phyloP scores from a whole-genome alignment of 345 rosid species.

The Mangifera indica region DNA sequence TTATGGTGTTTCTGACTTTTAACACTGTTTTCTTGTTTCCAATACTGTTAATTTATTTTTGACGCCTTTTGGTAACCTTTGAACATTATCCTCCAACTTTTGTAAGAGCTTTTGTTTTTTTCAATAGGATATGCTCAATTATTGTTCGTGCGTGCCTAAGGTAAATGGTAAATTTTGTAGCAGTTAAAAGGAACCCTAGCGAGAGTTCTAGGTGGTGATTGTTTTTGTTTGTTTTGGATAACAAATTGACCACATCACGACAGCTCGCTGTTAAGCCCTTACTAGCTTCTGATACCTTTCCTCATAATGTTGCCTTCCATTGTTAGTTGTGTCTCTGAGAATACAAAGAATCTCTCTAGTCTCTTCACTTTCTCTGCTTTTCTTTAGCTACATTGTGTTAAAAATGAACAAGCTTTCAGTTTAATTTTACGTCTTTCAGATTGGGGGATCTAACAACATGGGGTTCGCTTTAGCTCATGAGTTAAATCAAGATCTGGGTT shows the following conservation, averaged over 20 bases:
- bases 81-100: too few relatives aligned
- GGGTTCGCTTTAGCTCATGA: slow-evolving; percentile 28
- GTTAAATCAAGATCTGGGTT: slow-evolving; percentile 49
- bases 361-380: too few relatives aligned
- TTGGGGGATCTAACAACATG: too few relatives aligned
- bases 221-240: slow-evolving; percentile 27
- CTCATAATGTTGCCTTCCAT: slow-evolving; percentile 38
- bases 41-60: too few relatives aligned
- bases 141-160: too few relatives aligned
- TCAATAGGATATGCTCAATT: too few relatives aligned
- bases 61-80: too few relatives aligned
- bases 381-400: slow-evolving; percentile 33
- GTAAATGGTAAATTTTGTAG: slow-evolving; percentile 19
- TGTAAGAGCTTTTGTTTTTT: too few relatives aligned
- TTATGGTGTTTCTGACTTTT: too few relatives aligned
- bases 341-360: slow-evolving; percentile 15
- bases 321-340: slow-evolving; percentile 25
- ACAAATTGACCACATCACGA: slow-evolving; percentile 28
- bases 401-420: slow-evolving; percentile 33
- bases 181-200: slow-evolving; percentile 21
- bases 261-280: slow-evolving; percentile 9
- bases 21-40: too few relatives aligned
- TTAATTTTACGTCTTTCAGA: slow-evolving; percentile 24
- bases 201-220: neutral
- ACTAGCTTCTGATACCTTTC: slow-evolving; percentile 51